Evolutionary conservation across 306 rosid genomes (phyloP).

Genomic region (Quercus parvula): DNA sequence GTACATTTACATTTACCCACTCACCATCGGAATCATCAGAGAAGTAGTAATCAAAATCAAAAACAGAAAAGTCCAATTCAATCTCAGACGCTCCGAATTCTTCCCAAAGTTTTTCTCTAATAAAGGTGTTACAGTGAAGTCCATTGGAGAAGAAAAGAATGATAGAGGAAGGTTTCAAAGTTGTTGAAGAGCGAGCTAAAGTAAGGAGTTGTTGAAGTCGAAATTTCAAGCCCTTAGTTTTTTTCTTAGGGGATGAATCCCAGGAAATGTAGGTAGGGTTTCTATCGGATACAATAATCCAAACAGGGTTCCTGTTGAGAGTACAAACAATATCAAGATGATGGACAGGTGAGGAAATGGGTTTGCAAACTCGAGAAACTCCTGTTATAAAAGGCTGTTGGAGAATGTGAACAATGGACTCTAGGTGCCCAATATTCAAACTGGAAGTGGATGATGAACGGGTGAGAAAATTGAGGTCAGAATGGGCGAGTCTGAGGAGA

Average conservation of each 20-base stretch:
- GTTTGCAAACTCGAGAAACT: conserved; percentile 87
- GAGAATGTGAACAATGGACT: conserved; percentile 74
- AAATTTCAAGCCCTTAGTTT: conserved; percentile 58
- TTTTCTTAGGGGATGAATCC: conserved; percentile 26
- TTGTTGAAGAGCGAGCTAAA: conserved; percentile 50
- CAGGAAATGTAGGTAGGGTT: conserved; percentile 74
- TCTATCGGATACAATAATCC: conserved; percentile 89
- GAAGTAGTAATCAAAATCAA: conserved; percentile 25
- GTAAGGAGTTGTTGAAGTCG: conserved; percentile 56
- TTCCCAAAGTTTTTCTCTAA: conserved; percentile 40
- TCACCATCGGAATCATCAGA: conserved; percentile 56
- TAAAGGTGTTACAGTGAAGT: conserved; percentile 18
- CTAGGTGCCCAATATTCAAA: conserved; percentile 83
- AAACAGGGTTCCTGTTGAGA: conserved; percentile 66
- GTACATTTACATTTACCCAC: conserved; percentile 60
- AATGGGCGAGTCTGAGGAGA: conserved; percentile 62
- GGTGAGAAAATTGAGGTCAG: conserved; percentile 72
- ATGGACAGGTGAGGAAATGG: conserved; percentile 45
- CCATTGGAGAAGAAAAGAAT: conserved; percentile 80
- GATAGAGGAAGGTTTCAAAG: conserved; percentile 74
- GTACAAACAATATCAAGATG: conserved; percentile 73
- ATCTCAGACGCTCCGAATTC: conserved; percentile 59
- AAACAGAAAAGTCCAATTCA: conserved; percentile 43
- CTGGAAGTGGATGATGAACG: conserved; percentile 49
- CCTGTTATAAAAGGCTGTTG: conserved; percentile 77